Percentiles rank a stretch among this genome's conserved stretches.
Evolutionary conservation across 2,329 filamentous ascomycete genomes (phyloP).

Genomic region (Cephalotrichum gorgonifer): DNA sequence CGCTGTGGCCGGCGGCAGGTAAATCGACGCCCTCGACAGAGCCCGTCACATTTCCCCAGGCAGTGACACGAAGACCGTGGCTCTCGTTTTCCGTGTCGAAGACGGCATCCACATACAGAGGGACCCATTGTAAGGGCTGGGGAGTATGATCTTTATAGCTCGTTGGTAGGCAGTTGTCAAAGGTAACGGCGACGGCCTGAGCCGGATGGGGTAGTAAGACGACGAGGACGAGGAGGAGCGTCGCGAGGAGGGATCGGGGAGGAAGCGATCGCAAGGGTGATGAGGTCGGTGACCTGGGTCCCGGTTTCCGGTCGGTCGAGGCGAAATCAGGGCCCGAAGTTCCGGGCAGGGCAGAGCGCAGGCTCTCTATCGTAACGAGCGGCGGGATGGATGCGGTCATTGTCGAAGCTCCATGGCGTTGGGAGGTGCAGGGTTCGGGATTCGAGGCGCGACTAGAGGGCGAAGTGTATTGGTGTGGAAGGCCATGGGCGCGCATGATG

Average conservation of each 20-base stretch:
- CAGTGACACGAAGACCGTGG: slow-evolving; percentile 62
- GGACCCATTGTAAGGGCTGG: slow-evolving; percentile 66
- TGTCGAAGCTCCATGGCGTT: not conserved
- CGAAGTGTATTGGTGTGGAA: not conserved
- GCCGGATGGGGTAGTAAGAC: slow-evolving; percentile 28
- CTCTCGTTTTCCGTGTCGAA: slow-evolving; percentile 54
- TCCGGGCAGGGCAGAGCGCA: not conserved
- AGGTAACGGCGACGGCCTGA: slow-evolving; percentile 59
- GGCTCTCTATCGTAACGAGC: not conserved
- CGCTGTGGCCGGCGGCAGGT: slow-evolving; percentile 46
- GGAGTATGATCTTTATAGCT: slow-evolving; percentile 47
- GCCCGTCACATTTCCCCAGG: slow-evolving; percentile 89
- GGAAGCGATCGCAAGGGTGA: not conserved
- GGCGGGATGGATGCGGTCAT: not conserved
- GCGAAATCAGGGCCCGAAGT: not conserved
- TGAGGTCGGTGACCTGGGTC: not conserved
- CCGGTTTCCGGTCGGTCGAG: not conserved
- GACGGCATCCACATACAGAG: slow-evolving; percentile 60
- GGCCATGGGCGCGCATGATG: slow-evolving; percentile 2
- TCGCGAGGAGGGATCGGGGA: slow-evolving; percentile 6
- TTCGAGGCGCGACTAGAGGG: not conserved
- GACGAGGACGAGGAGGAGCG: slow-evolving; percentile 21
- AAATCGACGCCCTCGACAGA: slow-evolving; percentile 45
- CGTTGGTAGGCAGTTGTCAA: slow-evolving; percentile 71
- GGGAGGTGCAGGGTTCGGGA: not conserved